Percentiles rank a stretch among this genome's conserved stretches.
Conservation (phyloP, 805 yeast genomes). For the Jamesozyma hellenica region DNA sequence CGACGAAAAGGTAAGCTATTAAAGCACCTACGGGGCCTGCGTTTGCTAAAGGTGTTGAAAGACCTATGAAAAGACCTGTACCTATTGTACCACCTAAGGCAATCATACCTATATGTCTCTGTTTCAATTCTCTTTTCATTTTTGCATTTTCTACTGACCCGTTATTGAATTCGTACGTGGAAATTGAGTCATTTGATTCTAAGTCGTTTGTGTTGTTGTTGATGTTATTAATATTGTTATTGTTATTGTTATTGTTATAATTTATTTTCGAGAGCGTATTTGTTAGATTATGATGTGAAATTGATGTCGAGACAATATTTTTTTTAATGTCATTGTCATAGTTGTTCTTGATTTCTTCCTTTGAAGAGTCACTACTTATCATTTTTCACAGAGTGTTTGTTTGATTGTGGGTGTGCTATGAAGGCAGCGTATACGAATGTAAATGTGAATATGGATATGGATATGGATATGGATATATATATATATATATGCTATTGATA, state of each 20-base stretch:
- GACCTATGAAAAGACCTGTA: slow-evolving; percentile 65
- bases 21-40: slow-evolving; percentile 66
- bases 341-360: background rate
- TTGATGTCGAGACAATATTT: background rate
- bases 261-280: background rate
- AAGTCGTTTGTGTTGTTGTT: too few species aligned
- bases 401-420: too few species aligned
- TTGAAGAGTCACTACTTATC: background rate
- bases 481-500: too few species aligned
- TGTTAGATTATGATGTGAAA: background rate
- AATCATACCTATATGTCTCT: slow-evolving; percentile 64
- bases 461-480: too few species aligned
- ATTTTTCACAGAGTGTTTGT: too few species aligned
- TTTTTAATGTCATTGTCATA: background rate
- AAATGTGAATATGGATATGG: too few species aligned
- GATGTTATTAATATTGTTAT: background rate
- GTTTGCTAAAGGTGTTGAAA: slow-evolving; percentile 40
- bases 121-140: slow-evolving; percentile 50
- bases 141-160: slow-evolving; percentile 29
- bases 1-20: slow-evolving; percentile 57
- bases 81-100: slow-evolving; percentile 77
- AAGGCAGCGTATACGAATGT: too few species aligned
- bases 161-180: background rate
- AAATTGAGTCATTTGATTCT: too few species aligned
- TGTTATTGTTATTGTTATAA: too few species aligned